Percentiles rank a stretch among this genome's conserved stretches.
These are phyloP conservation scores for Albifimbria verrucaria DNA, from an alignment of 2,329 filamentous ascomycete species.

Conservation along the genomic window DNA sequence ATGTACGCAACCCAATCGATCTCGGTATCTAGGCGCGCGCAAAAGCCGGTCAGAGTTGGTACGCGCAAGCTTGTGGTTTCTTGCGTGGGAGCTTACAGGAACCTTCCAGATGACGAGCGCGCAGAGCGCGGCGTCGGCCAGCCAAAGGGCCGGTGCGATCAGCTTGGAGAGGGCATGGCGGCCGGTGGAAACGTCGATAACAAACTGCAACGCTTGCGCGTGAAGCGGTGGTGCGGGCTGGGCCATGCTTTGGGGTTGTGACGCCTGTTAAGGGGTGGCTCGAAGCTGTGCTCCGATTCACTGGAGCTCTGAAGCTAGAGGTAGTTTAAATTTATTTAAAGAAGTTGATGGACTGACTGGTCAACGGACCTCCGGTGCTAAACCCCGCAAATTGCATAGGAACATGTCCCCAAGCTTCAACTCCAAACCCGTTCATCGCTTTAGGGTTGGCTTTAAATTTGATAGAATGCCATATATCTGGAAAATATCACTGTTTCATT, in stretches of 20 bases:
- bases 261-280: constrained; percentile 6
- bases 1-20: constrained; percentile 98
- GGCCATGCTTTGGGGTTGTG: constrained; percentile 21
- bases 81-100: constrained; percentile 64
- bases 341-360: background rate
- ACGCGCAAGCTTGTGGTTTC: no score
- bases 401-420: no score
- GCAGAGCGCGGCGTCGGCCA: constrained; percentile 70
- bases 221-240: constrained; percentile 17
- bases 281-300: constrained; percentile 11
- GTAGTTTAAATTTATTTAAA: background rate
- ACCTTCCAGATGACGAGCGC: constrained; percentile 74
- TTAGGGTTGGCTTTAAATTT: no score
- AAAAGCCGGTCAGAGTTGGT: no score
- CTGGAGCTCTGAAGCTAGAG: background rate
- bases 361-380: background rate
- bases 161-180: constrained; percentile 46
- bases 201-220: constrained; percentile 25
- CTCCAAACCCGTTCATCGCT: no score
- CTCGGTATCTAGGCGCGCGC: constrained; percentile 67
- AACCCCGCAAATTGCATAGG: constrained; percentile 23
- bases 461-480: no score
- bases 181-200: constrained; percentile 43
- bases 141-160: constrained; percentile 60
- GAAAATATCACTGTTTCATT: no score